phyloP scores from a whole-genome alignment of 352 stramenopile species.

The Pseudoperonospora humuli region DNA sequence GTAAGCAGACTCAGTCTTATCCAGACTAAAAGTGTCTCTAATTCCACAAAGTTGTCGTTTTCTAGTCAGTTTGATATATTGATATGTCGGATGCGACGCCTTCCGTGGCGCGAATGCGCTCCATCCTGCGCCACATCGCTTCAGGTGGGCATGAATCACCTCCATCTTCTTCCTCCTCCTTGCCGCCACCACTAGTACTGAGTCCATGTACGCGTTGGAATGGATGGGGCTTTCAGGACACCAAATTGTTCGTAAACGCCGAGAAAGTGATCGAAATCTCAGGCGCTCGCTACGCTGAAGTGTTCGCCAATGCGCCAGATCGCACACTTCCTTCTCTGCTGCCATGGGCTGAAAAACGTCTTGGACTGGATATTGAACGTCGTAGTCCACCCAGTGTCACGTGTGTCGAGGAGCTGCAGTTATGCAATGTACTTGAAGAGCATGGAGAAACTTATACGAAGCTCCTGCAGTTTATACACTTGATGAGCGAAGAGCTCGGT shows the following conservation, averaged over 20 bases:
- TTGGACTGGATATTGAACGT: conserved; percentile 41
- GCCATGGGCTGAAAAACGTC: conserved; percentile 46
- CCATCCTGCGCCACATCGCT: conserved; percentile 30
- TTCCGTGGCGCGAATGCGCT: conserved; percentile 44
- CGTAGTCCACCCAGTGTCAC: conserved; percentile 29
- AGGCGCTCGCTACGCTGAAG: conserved; percentile 45
- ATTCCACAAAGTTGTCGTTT: no score
- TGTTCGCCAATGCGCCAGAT: conserved; percentile 39
- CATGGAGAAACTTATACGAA: conserved; percentile 8
- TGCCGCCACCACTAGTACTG: conserved; percentile 11
- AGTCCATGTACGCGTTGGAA: conserved; percentile 52
- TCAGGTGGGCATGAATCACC: background rate
- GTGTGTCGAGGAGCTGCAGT: conserved; percentile 23
- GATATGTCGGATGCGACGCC: conserved; percentile 21
- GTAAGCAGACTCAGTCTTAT: no score
- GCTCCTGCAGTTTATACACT: conserved; percentile 31
- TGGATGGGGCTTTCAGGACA: conserved; percentile 67
- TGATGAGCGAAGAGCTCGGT: conserved; percentile 11
- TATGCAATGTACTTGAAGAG: conserved; percentile 21
- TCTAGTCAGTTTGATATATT: conserved; percentile 14
- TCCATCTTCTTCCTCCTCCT: conserved; percentile 1
- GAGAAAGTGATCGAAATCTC: conserved; percentile 51
- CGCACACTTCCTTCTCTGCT: conserved; percentile 46
- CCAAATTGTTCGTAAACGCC: conserved; percentile 55
- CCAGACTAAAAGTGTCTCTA: no score